phyloP scores from a whole-genome alignment of 2,329 filamentous ascomycete genomes.

The Elsinoe fawcettii region DNA sequence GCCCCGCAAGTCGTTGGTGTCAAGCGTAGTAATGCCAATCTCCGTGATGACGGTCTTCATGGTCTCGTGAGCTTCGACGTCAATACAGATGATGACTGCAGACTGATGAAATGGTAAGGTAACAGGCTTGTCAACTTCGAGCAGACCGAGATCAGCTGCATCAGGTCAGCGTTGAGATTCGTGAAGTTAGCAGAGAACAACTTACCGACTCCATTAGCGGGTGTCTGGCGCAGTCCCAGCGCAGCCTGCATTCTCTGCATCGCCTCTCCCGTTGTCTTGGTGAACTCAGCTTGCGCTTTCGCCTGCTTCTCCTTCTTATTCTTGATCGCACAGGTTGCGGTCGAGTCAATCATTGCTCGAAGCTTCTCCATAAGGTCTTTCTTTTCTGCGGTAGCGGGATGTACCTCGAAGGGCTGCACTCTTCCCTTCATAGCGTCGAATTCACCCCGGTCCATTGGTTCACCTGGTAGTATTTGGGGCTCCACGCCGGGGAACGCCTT shows the following conservation, averaged over 20 bases:
- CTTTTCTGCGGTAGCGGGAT: conserved; percentile 12
- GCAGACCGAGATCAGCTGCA: not conserved
- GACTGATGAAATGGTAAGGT: conserved; percentile 36
- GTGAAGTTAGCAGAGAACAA: not conserved
- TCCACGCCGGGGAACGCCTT: conserved; percentile 50
- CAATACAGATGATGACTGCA: conserved; percentile 65
- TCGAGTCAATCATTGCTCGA: conserved; percentile 50
- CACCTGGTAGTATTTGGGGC: conserved; percentile 62
- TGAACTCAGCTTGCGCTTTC: conserved; percentile 19
- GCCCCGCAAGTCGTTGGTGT: conserved; percentile 53
- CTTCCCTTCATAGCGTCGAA: conserved; percentile 32
- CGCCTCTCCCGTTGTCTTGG: not conserved
- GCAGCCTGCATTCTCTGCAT: conserved; percentile 45
- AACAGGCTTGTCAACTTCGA: not conserved
- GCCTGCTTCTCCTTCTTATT: conserved; percentile 42
- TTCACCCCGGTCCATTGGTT: conserved; percentile 43
- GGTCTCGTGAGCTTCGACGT: conserved; percentile 73
- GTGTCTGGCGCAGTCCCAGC: conserved; percentile 36
- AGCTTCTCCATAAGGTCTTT: conserved; percentile 35
- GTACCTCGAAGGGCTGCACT: conserved; percentile 8
- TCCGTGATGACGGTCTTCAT: conserved; percentile 66
- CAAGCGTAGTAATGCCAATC: conserved; percentile 73
- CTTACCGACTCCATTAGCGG: not conserved
- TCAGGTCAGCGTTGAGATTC: not conserved
- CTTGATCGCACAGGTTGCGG: conserved; percentile 44